Evolutionary conservation across 495 filamentous ascomycete species (phyloP).

Genomic region (Lasiosphaeria ovina): DNA sequence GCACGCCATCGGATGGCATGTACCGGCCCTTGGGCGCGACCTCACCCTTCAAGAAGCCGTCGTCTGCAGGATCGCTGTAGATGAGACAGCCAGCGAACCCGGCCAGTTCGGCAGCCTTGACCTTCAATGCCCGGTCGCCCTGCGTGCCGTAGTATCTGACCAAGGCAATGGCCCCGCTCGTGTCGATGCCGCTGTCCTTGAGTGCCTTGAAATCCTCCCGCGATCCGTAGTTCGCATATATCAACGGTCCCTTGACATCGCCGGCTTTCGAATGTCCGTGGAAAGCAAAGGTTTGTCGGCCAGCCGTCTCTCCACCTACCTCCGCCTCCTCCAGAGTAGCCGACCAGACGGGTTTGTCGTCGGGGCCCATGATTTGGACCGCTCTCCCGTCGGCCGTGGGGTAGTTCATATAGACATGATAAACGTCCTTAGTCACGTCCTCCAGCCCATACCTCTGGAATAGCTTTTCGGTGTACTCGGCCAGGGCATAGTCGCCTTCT

Average conservation of each 20-base stretch:
- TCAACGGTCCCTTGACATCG: slow-evolving; percentile 84
- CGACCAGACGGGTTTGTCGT: slow-evolving; percentile 70
- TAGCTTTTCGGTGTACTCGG: slow-evolving; percentile 72
- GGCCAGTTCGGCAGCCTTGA: slow-evolving; percentile 82
- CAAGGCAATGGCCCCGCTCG: slow-evolving; percentile 78
- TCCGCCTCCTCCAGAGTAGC: slow-evolving; percentile 80
- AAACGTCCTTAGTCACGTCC: slow-evolving; percentile 67
- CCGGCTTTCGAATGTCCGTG: slow-evolving; percentile 88
- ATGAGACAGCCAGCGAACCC: slow-evolving; percentile 86
- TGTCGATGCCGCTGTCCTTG: slow-evolving; percentile 64
- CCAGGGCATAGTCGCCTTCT: slow-evolving; percentile 80
- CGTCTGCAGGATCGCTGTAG: slow-evolving; percentile 83
- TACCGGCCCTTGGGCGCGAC: slow-evolving; percentile 71
- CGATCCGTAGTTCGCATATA: slow-evolving; percentile 92
- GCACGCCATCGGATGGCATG: slow-evolving; percentile 77
- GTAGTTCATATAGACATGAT: slow-evolving; percentile 90
- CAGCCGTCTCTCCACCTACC: slow-evolving; percentile 49
- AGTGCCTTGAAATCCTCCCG: slow-evolving; percentile 76
- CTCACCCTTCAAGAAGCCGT: slow-evolving; percentile 69
- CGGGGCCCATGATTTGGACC: slow-evolving; percentile 68
- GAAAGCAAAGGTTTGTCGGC: slow-evolving; percentile 68
- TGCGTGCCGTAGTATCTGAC: slow-evolving; percentile 78
- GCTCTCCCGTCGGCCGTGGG: slow-evolving; percentile 72
- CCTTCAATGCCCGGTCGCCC: slow-evolving; percentile 69
- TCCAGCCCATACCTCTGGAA: slow-evolving; percentile 72